Conservation (phyloP, 2,329 filamentous ascomycete species). For the Plenodomus biglobosus region DNA sequence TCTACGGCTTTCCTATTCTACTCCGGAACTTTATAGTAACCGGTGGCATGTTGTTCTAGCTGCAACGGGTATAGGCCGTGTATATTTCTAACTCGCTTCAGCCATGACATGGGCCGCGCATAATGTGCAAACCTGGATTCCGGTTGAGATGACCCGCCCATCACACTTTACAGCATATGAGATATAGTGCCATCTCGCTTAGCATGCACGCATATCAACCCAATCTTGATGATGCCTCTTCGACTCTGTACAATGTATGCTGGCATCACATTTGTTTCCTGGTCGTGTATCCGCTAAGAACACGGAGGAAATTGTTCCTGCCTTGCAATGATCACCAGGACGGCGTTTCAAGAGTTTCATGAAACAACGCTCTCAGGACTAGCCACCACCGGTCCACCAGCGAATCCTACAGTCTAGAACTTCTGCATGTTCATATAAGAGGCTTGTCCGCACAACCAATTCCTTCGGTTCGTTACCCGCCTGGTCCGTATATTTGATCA, state of each 20-base stretch:
- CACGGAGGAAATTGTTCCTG: slow-evolving; percentile 1
- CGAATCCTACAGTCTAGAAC: background rate
- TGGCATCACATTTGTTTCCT: background rate
- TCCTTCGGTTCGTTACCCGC: background rate
- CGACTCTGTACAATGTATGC: background rate
- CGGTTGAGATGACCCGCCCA: slow-evolving; percentile 1
- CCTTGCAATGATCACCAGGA: slow-evolving; percentile 26
- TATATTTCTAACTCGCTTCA: slow-evolving; percentile 5
- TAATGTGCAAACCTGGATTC: slow-evolving; percentile 4
- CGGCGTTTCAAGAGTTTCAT: slow-evolving; percentile 20
- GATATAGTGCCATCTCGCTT: slow-evolving; percentile 3
- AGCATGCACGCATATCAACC: background rate
- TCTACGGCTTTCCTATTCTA: no score
- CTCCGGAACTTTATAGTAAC: background rate
- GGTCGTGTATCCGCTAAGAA: background rate
- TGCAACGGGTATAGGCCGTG: slow-evolving; percentile 2
- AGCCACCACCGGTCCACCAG: slow-evolving; percentile 7
- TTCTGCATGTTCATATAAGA: background rate
- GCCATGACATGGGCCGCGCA: slow-evolving; percentile 8
- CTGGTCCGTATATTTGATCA: slow-evolving; percentile 3
- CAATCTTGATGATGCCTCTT: background rate
- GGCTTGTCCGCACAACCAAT: background rate
- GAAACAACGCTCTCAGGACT: slow-evolving; percentile 15
- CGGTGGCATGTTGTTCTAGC: background rate
- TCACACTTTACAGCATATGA: background rate